phyloP scores from a whole-genome alignment of 257 asterid species.

The Vinca minor region DNA sequence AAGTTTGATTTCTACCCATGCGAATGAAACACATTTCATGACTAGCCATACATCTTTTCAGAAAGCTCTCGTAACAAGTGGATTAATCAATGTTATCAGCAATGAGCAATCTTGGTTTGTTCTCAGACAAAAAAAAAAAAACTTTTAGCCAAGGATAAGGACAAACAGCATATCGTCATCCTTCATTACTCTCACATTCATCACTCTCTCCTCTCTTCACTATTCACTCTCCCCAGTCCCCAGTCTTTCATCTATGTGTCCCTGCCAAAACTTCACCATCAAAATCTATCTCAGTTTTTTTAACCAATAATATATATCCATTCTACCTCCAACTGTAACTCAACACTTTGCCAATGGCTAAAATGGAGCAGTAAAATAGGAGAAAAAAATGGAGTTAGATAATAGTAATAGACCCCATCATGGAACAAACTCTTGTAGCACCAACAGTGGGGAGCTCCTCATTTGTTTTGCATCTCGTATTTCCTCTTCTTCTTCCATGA shows the following conservation, averaged over 20 bases:
- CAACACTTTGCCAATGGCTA: not conserved
- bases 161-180: constrained; percentile 26
- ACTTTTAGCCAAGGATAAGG: constrained; percentile 18
- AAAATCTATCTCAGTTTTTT: too few species aligned
- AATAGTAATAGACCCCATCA: constrained; percentile 63
- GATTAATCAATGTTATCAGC: too few species aligned
- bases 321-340: not conserved
- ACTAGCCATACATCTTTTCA: too few species aligned
- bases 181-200: constrained; percentile 11
- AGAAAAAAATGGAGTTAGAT: constrained; percentile 37
- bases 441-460: constrained; percentile 48
- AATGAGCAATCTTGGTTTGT: too few species aligned
- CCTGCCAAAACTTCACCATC: too few species aligned
- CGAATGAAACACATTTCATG: too few species aligned
- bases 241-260: not conserved
- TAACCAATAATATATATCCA: too few species aligned
- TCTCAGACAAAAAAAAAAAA: too few species aligned
- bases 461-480: constrained; percentile 62
- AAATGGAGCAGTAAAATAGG: constrained; percentile 18
- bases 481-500: constrained; percentile 41
- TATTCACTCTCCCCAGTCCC: constrained; percentile 5
- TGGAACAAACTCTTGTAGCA: constrained; percentile 34
- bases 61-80: too few species aligned
- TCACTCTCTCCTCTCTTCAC: too few species aligned
- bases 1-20: too few species aligned